Evolutionary conservation across 495 filamentous ascomycete genomes (phyloP).

Genomic region (Cryomyces minteri): DNA sequence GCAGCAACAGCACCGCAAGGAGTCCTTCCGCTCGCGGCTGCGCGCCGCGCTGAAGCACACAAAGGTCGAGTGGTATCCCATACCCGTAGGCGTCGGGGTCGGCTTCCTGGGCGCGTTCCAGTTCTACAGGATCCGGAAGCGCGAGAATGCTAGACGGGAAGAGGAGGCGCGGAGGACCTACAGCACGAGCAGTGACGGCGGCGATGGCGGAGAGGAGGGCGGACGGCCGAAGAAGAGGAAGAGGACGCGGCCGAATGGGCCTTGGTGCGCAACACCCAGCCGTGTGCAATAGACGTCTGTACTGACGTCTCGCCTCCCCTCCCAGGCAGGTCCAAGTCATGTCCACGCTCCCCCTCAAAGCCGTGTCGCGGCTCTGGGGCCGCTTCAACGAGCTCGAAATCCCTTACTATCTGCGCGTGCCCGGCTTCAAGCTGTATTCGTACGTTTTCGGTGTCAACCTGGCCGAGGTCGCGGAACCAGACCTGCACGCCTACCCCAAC

Average conservation of each 20-base stretch:
- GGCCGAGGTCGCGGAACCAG: slow-evolving; percentile 67
- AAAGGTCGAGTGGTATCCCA: slow-evolving; percentile 88
- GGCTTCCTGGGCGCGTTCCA: slow-evolving; percentile 71
- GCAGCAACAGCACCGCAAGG: slow-evolving; percentile 25
- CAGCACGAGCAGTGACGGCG: slow-evolving; percentile 3
- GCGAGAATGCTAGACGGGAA: slow-evolving; percentile 32
- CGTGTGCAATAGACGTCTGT: background rate
- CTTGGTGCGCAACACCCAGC: slow-evolving; percentile 40
- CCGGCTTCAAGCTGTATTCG: slow-evolving; percentile 90
- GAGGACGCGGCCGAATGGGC: slow-evolving; percentile 64
- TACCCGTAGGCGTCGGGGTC: slow-evolving; percentile 78
- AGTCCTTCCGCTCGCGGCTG: slow-evolving; percentile 43
- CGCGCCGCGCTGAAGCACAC: slow-evolving; percentile 49
- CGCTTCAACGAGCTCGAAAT: slow-evolving; percentile 86
- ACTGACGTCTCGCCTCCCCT: background rate
- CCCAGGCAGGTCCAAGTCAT: slow-evolving; percentile 83
- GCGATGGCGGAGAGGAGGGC: slow-evolving; percentile 12
- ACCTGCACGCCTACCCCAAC: slow-evolving; percentile 80
- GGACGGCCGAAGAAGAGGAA: slow-evolving; percentile 39
- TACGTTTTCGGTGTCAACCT: slow-evolving; percentile 89
- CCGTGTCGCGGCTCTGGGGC: slow-evolving; percentile 83
- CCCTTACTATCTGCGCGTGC: slow-evolving; percentile 74
- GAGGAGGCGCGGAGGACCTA: slow-evolving; percentile 21
- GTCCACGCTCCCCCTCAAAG: slow-evolving; percentile 89
- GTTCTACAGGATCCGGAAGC: slow-evolving; percentile 48